phyloP scores from a whole-genome alignment of 129 eudicot species.

The Smallanthus sonchifolius region DNA sequence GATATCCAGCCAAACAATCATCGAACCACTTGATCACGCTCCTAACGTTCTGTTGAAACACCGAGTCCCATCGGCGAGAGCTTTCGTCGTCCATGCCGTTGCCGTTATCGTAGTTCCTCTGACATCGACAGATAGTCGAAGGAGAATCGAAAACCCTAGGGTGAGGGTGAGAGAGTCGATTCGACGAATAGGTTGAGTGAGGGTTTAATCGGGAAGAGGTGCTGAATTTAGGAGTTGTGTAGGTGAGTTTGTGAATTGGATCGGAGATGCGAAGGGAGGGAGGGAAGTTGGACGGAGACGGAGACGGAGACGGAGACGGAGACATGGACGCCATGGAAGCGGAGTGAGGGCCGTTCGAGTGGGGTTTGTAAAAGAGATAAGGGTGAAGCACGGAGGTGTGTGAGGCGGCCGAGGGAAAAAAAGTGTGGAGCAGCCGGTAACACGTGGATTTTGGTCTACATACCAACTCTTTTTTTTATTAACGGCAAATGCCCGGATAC shows the following conservation, averaged over 20 bases:
- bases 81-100: conserved; percentile 16
- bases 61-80: conserved; percentile 52
- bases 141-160: conserved; percentile 26
- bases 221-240: conserved; percentile 29
- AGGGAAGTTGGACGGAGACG: conserved; percentile 46
- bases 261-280: conserved; percentile 41
- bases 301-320: conserved; percentile 46
- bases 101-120: conserved; percentile 3
- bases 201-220: conserved; percentile 22
- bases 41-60: conserved; percentile 44
- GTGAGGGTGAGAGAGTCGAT: conserved; percentile 21
- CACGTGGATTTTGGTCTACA: conserved; percentile 1
- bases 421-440: conserved; percentile 1
- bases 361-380: background rate
- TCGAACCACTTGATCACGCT: conserved; percentile 49
- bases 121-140: conserved; percentile 45
- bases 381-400: background rate
- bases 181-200: conserved; percentile 23
- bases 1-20: conserved; percentile 30
- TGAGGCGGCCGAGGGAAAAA: background rate
- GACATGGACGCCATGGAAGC: conserved; percentile 59
- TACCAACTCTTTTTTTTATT: background rate
- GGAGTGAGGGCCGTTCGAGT: background rate
- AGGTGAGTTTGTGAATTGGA: conserved; percentile 28
- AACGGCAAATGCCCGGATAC: no score